These are phyloP conservation scores for Aspergillus intermedius DNA, from an alignment of 2,329 filamentous ascomycete species.

Conservation along the genomic window DNA sequence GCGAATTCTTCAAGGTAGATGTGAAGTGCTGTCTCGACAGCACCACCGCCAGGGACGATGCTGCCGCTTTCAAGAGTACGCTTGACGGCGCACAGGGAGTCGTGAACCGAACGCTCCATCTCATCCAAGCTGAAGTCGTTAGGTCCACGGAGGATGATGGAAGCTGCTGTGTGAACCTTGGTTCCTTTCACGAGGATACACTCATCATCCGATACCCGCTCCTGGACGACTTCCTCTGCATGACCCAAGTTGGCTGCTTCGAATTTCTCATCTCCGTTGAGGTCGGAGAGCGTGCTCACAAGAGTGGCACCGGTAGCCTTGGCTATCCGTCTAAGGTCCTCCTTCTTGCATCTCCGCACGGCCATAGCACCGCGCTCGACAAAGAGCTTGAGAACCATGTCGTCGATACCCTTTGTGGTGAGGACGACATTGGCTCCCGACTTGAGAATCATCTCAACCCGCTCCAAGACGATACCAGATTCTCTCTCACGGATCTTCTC, in stretches of 20 bases:
- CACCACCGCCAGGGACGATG: conserved; percentile 92
- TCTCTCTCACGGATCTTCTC: conserved; percentile 95
- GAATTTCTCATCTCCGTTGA: conserved; percentile 96
- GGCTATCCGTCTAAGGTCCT: conserved; percentile 90
- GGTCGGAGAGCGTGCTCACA: conserved; percentile 85
- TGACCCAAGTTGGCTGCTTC: conserved; percentile 82
- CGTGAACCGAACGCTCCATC: conserved; percentile 98
- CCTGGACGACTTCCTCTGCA: conserved; percentile 94
- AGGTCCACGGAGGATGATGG: conserved; percentile 87
- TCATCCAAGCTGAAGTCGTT: conserved; percentile 97
- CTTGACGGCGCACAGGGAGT: conserved; percentile 95
- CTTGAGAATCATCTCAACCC: conserved; percentile 96
- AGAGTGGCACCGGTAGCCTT: conserved; percentile 92
- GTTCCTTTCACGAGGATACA: conserved; percentile 96
- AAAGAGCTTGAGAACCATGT: conserved; percentile 89
- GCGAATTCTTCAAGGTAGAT: conserved; percentile 99
- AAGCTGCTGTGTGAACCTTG: conserved; percentile 88
- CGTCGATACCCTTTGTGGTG: conserved; percentile 97
- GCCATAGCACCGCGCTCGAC: conserved; percentile 94
- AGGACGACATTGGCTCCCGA: conserved; percentile 92
- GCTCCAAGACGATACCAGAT: conserved; percentile 84
- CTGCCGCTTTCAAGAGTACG: conserved; percentile 92
- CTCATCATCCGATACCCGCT: conserved; percentile 97
- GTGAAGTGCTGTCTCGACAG: conserved; percentile 96
- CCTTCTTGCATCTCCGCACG: conserved; percentile 95